Conservation (phyloP, 2,329 filamentous ascomycete species). For the Diatrype stigma region DNA sequence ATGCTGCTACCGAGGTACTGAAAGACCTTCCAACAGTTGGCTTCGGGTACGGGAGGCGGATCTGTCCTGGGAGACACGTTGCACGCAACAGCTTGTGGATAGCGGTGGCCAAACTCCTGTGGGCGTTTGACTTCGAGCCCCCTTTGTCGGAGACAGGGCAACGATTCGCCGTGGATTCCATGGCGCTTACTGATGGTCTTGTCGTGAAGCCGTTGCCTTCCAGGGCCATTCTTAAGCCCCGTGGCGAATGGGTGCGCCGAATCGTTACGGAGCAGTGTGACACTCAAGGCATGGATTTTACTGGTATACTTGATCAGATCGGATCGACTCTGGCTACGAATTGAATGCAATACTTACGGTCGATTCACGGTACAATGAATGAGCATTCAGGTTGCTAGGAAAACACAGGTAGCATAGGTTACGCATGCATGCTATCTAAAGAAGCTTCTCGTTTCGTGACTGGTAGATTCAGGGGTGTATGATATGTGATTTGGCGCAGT, state of each 20-base stretch:
- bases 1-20: not conserved
- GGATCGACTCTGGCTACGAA: not conserved
- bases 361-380: too few species aligned
- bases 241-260: slow-evolving; percentile 21
- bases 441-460: too few species aligned
- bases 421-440: too few species aligned
- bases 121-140: slow-evolving; percentile 39
- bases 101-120: slow-evolving; percentile 38
- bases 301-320: not conserved
- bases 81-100: slow-evolving; percentile 42
- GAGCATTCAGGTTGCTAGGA: too few species aligned
- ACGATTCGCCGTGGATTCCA: slow-evolving; percentile 15
- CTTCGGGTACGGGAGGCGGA: slow-evolving; percentile 44
- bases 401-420: too few species aligned
- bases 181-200: slow-evolving; percentile 22
- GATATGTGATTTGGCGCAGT: too few species aligned
- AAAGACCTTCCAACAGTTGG: slow-evolving; percentile 29
- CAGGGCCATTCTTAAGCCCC: slow-evolving; percentile 16
- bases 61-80: slow-evolving; percentile 38
- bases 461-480: too few species aligned
- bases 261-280: slow-evolving; percentile 11
- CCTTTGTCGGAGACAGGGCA: slow-evolving; percentile 17
- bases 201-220: slow-evolving; percentile 23
- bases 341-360: too few species aligned
- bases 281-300: not conserved